Percentiles rank a stretch among this genome's conserved stretches.
These are phyloP conservation scores for Solanum chaucha DNA, from an alignment of 257 asterid genomes.

Conservation along the genomic window DNA sequence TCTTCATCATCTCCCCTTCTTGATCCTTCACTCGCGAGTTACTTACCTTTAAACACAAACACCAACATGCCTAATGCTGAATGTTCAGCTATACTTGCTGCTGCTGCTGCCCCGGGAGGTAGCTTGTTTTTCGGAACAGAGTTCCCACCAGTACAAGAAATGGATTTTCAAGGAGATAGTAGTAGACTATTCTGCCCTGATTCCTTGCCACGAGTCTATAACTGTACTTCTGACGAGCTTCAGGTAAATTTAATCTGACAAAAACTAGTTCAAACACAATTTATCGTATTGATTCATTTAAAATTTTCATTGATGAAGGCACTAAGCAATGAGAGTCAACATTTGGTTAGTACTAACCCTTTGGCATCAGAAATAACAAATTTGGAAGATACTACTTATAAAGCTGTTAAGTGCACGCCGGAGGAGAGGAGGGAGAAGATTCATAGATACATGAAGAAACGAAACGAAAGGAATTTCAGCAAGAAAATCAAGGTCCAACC, in stretches of 20 bases:
- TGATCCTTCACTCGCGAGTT: slow-evolving; percentile 37
- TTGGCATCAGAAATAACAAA: slow-evolving; percentile 68
- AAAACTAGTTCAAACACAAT: background rate
- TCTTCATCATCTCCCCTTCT: slow-evolving; percentile 22
- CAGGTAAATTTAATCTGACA: slow-evolving; percentile 33
- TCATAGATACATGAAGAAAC: slow-evolving; percentile 71
- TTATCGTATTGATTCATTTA: background rate
- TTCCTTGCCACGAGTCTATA: slow-evolving; percentile 34
- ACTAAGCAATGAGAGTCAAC: slow-evolving; percentile 56
- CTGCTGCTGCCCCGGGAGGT: slow-evolving; percentile 7
- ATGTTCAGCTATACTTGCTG: slow-evolving; percentile 28
- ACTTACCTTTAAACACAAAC: slow-evolving; percentile 26
- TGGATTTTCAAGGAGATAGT: slow-evolving; percentile 61
- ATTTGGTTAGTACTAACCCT: slow-evolving; percentile 42
- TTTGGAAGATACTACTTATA: slow-evolving; percentile 58
- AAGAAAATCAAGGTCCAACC: slow-evolving; percentile 72
- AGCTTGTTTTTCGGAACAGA: slow-evolving; percentile 40
- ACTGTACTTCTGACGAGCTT: slow-evolving; percentile 41
- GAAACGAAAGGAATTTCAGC: slow-evolving; percentile 87
- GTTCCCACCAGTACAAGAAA: slow-evolving; percentile 35
- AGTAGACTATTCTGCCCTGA: slow-evolving; percentile 50
- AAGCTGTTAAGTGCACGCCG: slow-evolving; percentile 62
- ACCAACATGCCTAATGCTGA: slow-evolving; percentile 32
- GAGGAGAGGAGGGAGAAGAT: slow-evolving; percentile 90
- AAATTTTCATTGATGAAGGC: slow-evolving; percentile 20